These are phyloP conservation scores for Aschersonia sp. DNA, from an alignment of 2,329 filamentous ascomycete genomes.

Conservation along the genomic window DNA sequence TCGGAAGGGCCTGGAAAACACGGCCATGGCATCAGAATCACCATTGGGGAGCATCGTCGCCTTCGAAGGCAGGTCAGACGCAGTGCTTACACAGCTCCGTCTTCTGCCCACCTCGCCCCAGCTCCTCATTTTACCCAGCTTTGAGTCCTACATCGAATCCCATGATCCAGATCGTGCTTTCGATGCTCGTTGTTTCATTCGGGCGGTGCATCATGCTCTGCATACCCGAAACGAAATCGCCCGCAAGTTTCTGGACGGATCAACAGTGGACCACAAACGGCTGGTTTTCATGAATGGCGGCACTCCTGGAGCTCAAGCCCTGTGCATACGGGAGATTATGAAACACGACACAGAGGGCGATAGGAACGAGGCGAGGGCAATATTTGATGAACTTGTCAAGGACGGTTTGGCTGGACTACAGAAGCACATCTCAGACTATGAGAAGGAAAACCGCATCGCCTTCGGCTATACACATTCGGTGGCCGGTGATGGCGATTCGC, in stretches of 20 bases:
- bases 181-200: constrained; percentile 24
- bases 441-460: constrained; percentile 4
- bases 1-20: constrained; percentile 7
- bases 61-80: constrained; percentile 41
- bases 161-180: constrained; percentile 6
- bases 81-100: constrained; percentile 42
- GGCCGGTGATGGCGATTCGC: constrained; percentile 22
- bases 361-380: constrained; percentile 29
- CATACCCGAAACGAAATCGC: constrained; percentile 32
- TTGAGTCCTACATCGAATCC: constrained; percentile 2
- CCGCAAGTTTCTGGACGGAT: constrained; percentile 32
- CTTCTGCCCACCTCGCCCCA: constrained; percentile 44
- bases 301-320: constrained; percentile 35
- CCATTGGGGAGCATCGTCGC: constrained; percentile 37
- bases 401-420: constrained; percentile 28
- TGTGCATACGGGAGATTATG: constrained; percentile 40
- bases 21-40: constrained; percentile 7
- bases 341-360: constrained; percentile 35
- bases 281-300: constrained; percentile 48
- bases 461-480: constrained; percentile 1
- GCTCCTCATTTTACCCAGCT: constrained; percentile 39
- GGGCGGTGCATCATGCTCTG: constrained; percentile 34
- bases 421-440: constrained; percentile 8
- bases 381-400: constrained; percentile 36
- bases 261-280: constrained; percentile 30